phyloP scores from a whole-genome alignment of 108 stramenopile species.

The Epithemia pelagica region DNA sequence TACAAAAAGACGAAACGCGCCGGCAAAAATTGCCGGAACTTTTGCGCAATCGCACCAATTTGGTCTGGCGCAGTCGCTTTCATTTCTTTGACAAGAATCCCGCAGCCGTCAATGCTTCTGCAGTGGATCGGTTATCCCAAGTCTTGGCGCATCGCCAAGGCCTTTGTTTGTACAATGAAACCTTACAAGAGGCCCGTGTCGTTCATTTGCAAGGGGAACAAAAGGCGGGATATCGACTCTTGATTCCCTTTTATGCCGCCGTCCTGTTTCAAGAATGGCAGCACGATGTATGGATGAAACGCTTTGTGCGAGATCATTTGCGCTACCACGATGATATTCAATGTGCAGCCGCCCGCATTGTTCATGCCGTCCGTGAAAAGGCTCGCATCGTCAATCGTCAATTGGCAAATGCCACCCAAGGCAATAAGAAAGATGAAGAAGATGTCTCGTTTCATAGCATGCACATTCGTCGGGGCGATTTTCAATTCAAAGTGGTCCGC shows the following conservation, averaged over 20 bases:
- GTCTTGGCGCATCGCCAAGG: conserved; percentile 37
- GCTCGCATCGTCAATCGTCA: conserved; percentile 20
- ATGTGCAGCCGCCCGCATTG: conserved; percentile 79
- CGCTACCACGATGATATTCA: conserved; percentile 81
- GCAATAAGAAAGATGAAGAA: conserved; percentile 3
- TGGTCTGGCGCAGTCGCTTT: neutral
- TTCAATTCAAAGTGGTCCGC: conserved; percentile 24
- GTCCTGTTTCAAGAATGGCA: conserved; percentile 80
- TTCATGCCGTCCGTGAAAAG: conserved; percentile 38
- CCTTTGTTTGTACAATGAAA: conserved; percentile 66
- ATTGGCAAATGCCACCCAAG: conserved; percentile 17
- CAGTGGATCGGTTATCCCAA: conserved; percentile 53
- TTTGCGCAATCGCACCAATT: neutral
- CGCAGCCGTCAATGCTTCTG: conserved; percentile 45
- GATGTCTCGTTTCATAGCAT: conserved; percentile 62
- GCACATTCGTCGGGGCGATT: conserved; percentile 74
- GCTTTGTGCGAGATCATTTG: conserved; percentile 84
- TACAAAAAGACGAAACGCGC: neutral
- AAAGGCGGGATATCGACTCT: conserved; percentile 33
- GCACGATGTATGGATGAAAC: conserved; percentile 72
- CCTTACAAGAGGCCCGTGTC: conserved; percentile 52
- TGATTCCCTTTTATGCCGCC: conserved; percentile 84
- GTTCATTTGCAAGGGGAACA: conserved; percentile 60
- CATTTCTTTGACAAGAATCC: conserved; percentile 40
- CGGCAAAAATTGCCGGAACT: neutral